Base-by-base conservation (phyloP, 2,329 filamentous ascomycete species). In the Fusarium kyushuense region DNA sequence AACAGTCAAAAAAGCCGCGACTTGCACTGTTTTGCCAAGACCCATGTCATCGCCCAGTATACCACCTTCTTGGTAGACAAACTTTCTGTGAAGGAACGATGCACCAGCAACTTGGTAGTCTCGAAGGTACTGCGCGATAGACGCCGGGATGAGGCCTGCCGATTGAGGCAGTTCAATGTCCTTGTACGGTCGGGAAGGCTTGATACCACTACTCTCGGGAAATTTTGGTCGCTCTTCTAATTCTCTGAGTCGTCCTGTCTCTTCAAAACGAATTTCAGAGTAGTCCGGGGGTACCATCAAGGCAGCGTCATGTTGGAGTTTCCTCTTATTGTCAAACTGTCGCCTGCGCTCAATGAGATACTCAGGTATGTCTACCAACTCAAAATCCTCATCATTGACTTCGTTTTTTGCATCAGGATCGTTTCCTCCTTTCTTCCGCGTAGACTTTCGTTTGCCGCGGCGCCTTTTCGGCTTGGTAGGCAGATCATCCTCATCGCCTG, bases 41-140 rank as follows among this genome's bases (percentile, higher is more conserved):
- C 96, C 96, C 96, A 99, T 99, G 74, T 99, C 96, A 75, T 99
- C 96, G 5, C 95, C 94, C 1, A 99, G 84, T 23, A 99, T 92
- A 3, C 92, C 93, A 1, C 96, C 96, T 71, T 90, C 91, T 75
- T 99, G 96, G 69, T 93, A 95, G 6, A 97, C 91, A 75, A 98
- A 98, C 23, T 92, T 86, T 62, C 92, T 87, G 76, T 98, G 94
- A 10, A 99, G 83, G 73, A 97, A 98, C 32, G 87, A 85, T 16
- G 91, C 92, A 7, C 96, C 96, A 29, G 92, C 87, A 2, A 98
- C 84, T 77, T 99, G 96, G 74, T 99, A 99, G 67, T 94, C 92
- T 62, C 96, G 89, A 48, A 99, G 83, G 80, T 96, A 97, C 75
- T 96, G 94, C 0, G 95, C 94, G 54, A 98, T 93, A 0, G 93